phyloP scores from a whole-genome alignment of 2,329 filamentous ascomycete species.

The Alternaria rosae region DNA sequence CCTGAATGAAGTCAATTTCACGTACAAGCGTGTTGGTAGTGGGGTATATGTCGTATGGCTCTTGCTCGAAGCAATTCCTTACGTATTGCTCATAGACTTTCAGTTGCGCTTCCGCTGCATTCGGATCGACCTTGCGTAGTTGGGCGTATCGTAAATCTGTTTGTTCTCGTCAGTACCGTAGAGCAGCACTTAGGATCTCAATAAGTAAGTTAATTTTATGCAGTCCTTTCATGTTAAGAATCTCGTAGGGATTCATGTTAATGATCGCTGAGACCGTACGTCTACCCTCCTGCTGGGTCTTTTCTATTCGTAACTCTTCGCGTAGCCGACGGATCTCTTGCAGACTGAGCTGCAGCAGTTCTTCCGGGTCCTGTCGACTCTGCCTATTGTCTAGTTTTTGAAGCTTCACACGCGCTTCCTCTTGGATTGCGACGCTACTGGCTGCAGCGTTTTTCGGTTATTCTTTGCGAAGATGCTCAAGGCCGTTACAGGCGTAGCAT shows the following conservation, averaged over 20 bases:
- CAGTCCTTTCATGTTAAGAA: background rate
- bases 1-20: background rate
- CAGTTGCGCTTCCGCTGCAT: background rate
- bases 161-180: background rate
- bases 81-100: background rate
- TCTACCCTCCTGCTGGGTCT: background rate
- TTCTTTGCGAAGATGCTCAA: background rate
- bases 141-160: background rate
- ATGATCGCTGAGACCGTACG: fast-evolving
- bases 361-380: background rate
- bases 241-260: fast-evolving
- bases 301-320: background rate
- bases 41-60: fast-evolving
- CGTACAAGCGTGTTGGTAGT: background rate
- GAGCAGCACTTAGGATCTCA: fast-evolving
- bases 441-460: fast-evolving
- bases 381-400: too few relatives aligned
- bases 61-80: fast-evolving
- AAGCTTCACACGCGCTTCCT: background rate
- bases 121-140: background rate
- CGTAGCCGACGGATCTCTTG: fast-evolving
- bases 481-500: background rate
- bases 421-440: fast-evolving
- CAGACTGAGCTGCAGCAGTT: background rate
- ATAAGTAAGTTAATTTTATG: background rate